phyloP scores from a whole-genome alignment of 305 asterid species.

The Fraxinus sp. region DNA sequence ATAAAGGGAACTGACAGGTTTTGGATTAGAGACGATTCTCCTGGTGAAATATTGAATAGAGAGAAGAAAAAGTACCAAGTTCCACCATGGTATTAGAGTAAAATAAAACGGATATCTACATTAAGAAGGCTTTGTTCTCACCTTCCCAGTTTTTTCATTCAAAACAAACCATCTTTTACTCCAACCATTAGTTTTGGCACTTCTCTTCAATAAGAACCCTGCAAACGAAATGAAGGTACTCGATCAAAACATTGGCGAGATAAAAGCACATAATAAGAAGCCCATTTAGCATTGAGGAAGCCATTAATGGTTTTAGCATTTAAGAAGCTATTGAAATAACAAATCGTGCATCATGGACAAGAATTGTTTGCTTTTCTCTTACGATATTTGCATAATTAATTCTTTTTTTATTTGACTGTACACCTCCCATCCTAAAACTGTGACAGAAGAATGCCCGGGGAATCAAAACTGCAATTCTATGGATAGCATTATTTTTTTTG shows the following conservation, averaged over 20 bases:
- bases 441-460: neutral
- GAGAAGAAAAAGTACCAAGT: neutral
- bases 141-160: slow-evolving; percentile 96
- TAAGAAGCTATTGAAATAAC: neutral
- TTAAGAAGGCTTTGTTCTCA: slow-evolving; percentile 28
- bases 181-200: slow-evolving; percentile 90
- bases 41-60: neutral
- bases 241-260: neutral
- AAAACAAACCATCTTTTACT: slow-evolving; percentile 95
- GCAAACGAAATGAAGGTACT: slow-evolving; percentile 25
- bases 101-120: neutral
- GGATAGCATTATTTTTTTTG: neutral
- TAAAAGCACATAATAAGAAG: neutral
- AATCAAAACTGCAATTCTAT: slow-evolving; percentile 16
- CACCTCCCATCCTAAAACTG: neutral
- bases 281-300: neutral
- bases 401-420: neutral
- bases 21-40: neutral
- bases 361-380: neutral
- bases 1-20: slow-evolving; percentile 12
- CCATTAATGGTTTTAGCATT: neutral
- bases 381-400: neutral
- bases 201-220: slow-evolving; percentile 89
- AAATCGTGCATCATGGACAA: neutral
- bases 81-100: neutral